Base-by-base conservation (phyloP, 1,139 yeast species). In the Waltiozyma sp. region DNA sequence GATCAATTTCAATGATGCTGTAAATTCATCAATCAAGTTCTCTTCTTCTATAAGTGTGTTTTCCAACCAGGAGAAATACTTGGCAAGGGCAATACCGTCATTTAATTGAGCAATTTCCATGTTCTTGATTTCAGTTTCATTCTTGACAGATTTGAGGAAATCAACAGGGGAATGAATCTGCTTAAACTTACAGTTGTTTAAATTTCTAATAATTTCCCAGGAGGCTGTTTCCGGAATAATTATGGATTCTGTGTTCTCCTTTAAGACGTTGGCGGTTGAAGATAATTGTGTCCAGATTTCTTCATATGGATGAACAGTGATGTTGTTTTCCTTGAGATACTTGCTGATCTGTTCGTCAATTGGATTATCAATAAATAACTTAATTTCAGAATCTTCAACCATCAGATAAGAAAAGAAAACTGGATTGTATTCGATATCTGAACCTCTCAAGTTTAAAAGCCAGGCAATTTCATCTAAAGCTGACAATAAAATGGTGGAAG, bases 381-480 rank as follows among this genome's bases (percentile, higher is more conserved):
- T 61, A 15, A 78, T 73, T 16, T 70, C 67, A 16, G 67, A 65
- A 21, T 68, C 71, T 19, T 75, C 72, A 18, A 88, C 66, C 16
- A 87, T 68, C 47, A 87, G 70, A 59, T 85, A 91, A 40, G 93
- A 71, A 65, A 76, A 88, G 61, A 93, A 93, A 15, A 93, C 91
- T 2, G 99, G 98, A 59, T 89, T 91, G 63, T 69, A 93, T 37
- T 79, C 83, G 50, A 91, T 86, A 59, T 85, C 94, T 36, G 73
- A 68, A 18, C 97, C 97, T 54, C 97, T 74, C 51, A 91, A 68
- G 57, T 91, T 91, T 58, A 88, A 73, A 45, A 88, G 65, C 97
- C 96, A 89, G 9, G 96, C 95, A 48, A 89, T 75, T 57, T 91
- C 96, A 64, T 91, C 98, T 47, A 87, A 66, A 0, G 95, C 84